phyloP scores from a whole-genome alignment of 208 protist species.

The Phytomonas serpens region DNA sequence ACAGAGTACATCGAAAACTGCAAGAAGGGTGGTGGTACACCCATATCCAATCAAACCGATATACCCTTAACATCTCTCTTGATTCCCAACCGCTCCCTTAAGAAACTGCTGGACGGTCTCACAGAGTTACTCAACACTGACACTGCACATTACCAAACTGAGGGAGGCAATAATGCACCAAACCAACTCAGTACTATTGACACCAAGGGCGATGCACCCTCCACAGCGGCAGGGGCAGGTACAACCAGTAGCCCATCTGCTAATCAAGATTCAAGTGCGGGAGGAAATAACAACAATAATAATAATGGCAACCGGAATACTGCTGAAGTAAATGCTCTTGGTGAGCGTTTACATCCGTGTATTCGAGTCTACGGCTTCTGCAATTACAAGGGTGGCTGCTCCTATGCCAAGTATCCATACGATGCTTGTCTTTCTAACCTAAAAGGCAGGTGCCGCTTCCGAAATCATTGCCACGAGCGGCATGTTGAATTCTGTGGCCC shows the following conservation, averaged over 20 bases:
- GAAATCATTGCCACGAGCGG: constrained; percentile 77
- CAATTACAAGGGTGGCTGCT: constrained; percentile 81
- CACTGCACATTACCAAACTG: neutral
- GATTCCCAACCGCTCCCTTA: constrained; percentile 76
- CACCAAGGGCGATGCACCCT: constrained; percentile 10
- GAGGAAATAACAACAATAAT: constrained; percentile 9
- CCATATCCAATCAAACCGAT: constrained; percentile 65
- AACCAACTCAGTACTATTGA: constrained; percentile 1
- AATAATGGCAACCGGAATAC: constrained; percentile 6
- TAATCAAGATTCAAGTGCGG: neutral
- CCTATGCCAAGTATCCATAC: constrained; percentile 84
- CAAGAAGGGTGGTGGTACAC: constrained; percentile 32
- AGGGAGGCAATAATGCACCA: neutral
- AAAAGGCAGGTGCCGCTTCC: constrained; percentile 85
- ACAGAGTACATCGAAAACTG: constrained; percentile 60
- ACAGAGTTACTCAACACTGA: constrained; percentile 20
- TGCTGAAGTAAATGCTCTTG: constrained; percentile 36
- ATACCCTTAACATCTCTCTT: constrained; percentile 54
- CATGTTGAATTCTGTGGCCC: constrained; percentile 79
- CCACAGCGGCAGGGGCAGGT: constrained; percentile 1
- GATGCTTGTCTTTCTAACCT: constrained; percentile 84
- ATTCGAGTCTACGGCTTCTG: constrained; percentile 86
- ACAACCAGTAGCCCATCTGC: neutral
- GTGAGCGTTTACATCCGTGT: constrained; percentile 77
- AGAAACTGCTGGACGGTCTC: constrained; percentile 67